Evolutionary conservation across 768 basidiomycete species (phyloP).

Genomic region (Suillus weaverae): DNA sequence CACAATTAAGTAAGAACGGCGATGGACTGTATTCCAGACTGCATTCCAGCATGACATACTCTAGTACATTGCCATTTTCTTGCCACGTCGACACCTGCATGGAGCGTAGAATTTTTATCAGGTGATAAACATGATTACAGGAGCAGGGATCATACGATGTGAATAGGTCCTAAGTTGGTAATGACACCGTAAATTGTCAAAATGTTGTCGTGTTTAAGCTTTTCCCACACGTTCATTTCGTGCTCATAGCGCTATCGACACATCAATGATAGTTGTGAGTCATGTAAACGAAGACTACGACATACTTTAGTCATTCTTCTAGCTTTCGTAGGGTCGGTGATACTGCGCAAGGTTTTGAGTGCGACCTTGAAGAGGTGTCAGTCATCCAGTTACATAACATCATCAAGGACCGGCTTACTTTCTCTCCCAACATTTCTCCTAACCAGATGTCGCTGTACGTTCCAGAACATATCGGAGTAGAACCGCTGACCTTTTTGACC

Average conservation of each 20-base stretch:
- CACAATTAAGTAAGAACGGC: background rate
- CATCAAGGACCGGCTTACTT: slow-evolving; percentile 30
- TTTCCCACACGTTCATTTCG: slow-evolving; percentile 56
- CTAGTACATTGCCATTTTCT: slow-evolving; percentile 53
- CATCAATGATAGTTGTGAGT: background rate
- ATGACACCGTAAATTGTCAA: slow-evolving; percentile 56
- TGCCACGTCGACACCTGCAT: slow-evolving; percentile 63
- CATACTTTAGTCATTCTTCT: slow-evolving; percentile 39
- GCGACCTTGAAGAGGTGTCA: slow-evolving; percentile 44
- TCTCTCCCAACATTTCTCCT: slow-evolving; percentile 56
- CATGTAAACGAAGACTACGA: background rate
- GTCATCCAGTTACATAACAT: background rate
- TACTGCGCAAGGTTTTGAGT: slow-evolving; percentile 51
- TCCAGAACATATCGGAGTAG: slow-evolving; percentile 49
- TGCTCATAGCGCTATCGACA: slow-evolving; percentile 51
- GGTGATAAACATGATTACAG: background rate
- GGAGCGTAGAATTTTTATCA: background rate
- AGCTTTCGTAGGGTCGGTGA: slow-evolving; percentile 42
- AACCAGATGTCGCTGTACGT: slow-evolving; percentile 55
- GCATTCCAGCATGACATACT: slow-evolving; percentile 34
- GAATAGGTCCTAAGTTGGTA: slow-evolving; percentile 51
- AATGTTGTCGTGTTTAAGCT: slow-evolving; percentile 47
- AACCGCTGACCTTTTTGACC: slow-evolving; percentile 37
- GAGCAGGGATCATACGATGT: slow-evolving; percentile 39
- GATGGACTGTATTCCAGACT: slow-evolving; percentile 4